Evolutionary conservation across 257 asterid genomes (phyloP).

Genomic region (Solanum gandarillasii): DNA sequence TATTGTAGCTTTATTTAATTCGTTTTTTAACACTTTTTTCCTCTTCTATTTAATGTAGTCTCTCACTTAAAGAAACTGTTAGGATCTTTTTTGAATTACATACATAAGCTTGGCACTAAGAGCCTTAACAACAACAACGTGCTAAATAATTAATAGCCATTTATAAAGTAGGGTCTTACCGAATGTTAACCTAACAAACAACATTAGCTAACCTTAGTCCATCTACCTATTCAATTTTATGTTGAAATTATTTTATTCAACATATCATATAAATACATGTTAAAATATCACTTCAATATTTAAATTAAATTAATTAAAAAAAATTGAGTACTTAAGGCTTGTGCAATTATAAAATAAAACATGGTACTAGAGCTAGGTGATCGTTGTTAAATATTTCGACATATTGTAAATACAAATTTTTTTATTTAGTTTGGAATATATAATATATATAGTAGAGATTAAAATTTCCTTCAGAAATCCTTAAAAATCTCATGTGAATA

Average conservation of each 20-base stretch:
- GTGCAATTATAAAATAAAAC: background rate
- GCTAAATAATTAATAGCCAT: background rate
- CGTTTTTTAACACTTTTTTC: background rate
- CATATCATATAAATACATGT: background rate
- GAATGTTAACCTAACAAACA: background rate
- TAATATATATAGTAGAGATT: background rate
- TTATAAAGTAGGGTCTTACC: background rate
- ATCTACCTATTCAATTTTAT: background rate
- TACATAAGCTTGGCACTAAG: background rate
- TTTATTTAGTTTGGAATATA: background rate
- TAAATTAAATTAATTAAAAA: background rate
- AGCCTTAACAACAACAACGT: background rate
- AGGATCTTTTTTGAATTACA: background rate
- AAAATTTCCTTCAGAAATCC: background rate
- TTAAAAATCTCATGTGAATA: background rate
- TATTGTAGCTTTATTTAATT: background rate
- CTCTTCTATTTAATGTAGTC: background rate
- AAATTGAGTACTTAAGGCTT: background rate
- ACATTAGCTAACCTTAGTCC: background rate
- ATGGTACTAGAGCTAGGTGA: background rate
- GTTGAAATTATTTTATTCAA: background rate
- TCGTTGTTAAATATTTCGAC: background rate
- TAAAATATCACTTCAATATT: background rate
- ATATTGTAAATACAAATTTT: background rate
- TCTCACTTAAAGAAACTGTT: background rate